Percentiles rank a stretch among this genome's conserved stretches.
phyloP scores from a whole-genome alignment of 495 filamentous ascomycete species.

The Talaromyces nanjingensis region DNA sequence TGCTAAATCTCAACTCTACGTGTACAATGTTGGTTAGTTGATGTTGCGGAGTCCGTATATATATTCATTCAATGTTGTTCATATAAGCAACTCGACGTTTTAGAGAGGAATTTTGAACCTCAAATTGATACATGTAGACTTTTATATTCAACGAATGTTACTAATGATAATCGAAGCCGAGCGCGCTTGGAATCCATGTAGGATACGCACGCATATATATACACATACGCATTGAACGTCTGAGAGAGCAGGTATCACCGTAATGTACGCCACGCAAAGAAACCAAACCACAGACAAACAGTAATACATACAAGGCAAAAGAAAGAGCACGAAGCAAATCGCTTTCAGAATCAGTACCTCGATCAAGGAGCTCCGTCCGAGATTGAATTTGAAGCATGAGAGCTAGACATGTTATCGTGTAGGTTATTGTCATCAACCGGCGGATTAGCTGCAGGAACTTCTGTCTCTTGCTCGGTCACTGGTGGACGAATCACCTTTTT shows the following conservation, averaged over 20 bases:
- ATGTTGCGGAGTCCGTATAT: no score
- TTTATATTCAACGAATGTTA: background rate
- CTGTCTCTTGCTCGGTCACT: background rate
- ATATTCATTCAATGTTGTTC: no score
- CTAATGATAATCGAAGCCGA: background rate
- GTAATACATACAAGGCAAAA: background rate
- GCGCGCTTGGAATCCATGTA: background rate
- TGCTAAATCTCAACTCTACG: no score
- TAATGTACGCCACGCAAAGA: background rate
- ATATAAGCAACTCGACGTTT: no score
- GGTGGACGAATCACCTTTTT: constrained; percentile 43
- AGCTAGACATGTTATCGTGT: background rate
- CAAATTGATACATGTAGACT: background rate
- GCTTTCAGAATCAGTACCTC: background rate
- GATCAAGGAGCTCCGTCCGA: background rate
- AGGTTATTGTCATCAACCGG: constrained; percentile 15
- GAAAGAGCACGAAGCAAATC: background rate
- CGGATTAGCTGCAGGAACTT: background rate
- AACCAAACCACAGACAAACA: background rate
- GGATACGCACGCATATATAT: background rate
- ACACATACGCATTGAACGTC: background rate
- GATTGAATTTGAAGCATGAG: background rate
- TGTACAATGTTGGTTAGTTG: no score
- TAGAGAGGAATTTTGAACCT: no score
- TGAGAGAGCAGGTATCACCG: background rate